phyloP scores from a whole-genome alignment of 441 rosid genomes.

The Adansonia rubrostipa region DNA sequence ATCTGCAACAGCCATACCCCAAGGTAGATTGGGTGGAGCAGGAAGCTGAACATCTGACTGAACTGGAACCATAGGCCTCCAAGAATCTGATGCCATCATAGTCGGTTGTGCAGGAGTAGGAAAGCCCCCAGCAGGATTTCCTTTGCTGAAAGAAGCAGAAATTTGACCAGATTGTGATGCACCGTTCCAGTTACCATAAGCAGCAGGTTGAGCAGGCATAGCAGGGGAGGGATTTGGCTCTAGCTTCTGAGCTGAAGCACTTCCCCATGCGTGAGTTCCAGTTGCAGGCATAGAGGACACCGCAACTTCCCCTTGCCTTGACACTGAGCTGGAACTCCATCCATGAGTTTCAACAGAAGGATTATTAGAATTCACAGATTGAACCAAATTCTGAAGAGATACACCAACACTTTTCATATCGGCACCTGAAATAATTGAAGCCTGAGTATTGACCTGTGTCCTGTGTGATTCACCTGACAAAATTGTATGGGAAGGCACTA shows the following conservation, averaged over 20 bases:
- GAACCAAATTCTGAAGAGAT: constrained; percentile 53
- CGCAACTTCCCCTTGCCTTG: constrained; percentile 44
- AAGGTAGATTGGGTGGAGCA: constrained; percentile 41
- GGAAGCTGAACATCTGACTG: constrained; percentile 56
- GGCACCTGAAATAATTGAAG: constrained; percentile 37
- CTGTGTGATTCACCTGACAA: constrained; percentile 40
- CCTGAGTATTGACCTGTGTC: constrained; percentile 44
- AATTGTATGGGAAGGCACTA: constrained; percentile 39
- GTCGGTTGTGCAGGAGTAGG: constrained; percentile 45
- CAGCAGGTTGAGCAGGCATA: constrained; percentile 42
- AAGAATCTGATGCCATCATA: constrained; percentile 57
- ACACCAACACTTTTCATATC: constrained; percentile 40
- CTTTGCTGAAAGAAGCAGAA: constrained; percentile 44
- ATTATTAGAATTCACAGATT: constrained; percentile 41
- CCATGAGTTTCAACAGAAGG: constrained; percentile 45
- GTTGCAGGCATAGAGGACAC: constrained; percentile 43
- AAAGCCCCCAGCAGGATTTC: constrained; percentile 43
- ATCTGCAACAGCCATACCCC: constrained; percentile 52
- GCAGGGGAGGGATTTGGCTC: constrained; percentile 41
- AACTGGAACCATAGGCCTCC: constrained; percentile 62
- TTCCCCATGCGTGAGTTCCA: constrained; percentile 61
- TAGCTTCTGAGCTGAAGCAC: constrained; percentile 44
- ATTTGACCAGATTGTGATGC: constrained; percentile 44
- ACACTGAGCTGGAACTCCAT: constrained; percentile 45
- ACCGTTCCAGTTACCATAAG: constrained; percentile 58